Evolutionary conservation across 2,329 filamentous ascomycete species (phyloP).

Genomic region (Teratosphaeria gauchensis): DNA sequence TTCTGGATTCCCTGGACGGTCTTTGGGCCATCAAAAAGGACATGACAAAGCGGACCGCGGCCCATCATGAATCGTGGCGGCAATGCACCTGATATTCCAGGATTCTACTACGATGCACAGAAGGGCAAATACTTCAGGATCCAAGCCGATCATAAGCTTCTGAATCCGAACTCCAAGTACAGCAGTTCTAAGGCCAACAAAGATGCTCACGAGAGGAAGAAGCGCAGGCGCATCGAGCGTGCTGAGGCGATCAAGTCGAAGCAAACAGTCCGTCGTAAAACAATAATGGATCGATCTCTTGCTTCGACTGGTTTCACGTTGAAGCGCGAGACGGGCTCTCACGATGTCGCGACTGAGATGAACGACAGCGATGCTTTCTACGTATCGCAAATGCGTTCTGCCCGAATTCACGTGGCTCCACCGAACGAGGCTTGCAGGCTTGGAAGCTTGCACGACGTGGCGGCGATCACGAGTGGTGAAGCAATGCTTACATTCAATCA

Average conservation of each 20-base stretch:
- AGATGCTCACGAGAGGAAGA: constrained; percentile 25
- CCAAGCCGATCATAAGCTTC: constrained; percentile 29
- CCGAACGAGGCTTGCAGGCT: neutral
- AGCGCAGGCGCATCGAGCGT: constrained; percentile 17
- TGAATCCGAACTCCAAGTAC: constrained; percentile 28
- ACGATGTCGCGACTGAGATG: neutral
- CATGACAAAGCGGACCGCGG: neutral
- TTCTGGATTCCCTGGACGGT: too few relatives aligned
- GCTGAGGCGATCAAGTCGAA: constrained; percentile 9
- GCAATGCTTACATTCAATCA: constrained; percentile 1
- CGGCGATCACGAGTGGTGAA: neutral
- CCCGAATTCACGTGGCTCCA: constrained; percentile 7
- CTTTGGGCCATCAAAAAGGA: neutral
- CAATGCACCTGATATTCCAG: neutral
- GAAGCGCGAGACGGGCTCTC: constrained; percentile 5
- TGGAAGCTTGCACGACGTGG: neutral
- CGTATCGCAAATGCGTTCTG: constrained; percentile 20
- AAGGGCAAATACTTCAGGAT: constrained; percentile 44
- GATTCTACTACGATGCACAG: constrained; percentile 24
- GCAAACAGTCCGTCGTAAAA: constrained; percentile 11
- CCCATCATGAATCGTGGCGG: neutral
- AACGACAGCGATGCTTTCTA: constrained; percentile 10
- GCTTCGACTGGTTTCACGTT: constrained; percentile 5
- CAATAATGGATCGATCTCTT: constrained; percentile 1
- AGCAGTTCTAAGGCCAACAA: constrained; percentile 30